These are phyloP conservation scores for Pleurotus giganteus DNA, from an alignment of 768 basidiomycete genomes.

Conservation along the genomic window DNA sequence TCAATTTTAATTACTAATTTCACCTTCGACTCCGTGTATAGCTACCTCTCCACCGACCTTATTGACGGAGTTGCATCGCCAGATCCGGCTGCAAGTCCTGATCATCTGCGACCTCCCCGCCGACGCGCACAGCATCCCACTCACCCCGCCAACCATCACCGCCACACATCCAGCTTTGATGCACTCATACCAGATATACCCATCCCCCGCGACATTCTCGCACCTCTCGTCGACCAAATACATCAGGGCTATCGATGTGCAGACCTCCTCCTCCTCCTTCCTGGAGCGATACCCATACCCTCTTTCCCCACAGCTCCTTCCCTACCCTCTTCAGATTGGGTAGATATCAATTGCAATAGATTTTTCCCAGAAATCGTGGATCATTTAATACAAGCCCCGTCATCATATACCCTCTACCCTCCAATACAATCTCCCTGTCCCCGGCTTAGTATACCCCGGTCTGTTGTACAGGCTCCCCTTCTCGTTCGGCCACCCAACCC, in stretches of 20 bases:
- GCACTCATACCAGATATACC: conserved; percentile 51
- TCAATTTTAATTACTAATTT: conserved; percentile 79
- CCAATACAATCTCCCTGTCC: conserved; percentile 38
- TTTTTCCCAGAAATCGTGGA: conserved; percentile 46
- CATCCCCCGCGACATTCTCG: conserved; percentile 44
- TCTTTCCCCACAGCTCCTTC: conserved; percentile 54
- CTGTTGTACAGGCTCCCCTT: conserved; percentile 56
- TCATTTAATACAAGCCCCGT: conserved; percentile 33
- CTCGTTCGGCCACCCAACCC: conserved; percentile 59
- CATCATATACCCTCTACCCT: conserved; percentile 33
- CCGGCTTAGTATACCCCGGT: conserved; percentile 25
- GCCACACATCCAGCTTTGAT: conserved; percentile 17
- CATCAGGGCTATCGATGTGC: conserved; percentile 67
- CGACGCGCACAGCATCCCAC: conserved; percentile 8
- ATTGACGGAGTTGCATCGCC: conserved; percentile 33
- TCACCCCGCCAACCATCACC: conserved; percentile 10
- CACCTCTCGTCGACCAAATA: conserved; percentile 64
- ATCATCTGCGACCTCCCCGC: conserved; percentile 8
- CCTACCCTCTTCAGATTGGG: conserved; percentile 66
- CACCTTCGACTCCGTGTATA: conserved; percentile 82
- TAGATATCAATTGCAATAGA: conserved; percentile 43
- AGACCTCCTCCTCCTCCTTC: conserved; percentile 66
- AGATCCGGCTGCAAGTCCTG: conserved; percentile 8
- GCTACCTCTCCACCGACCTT: conserved; percentile 62
- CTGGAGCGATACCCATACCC: conserved; percentile 75